phyloP scores from a whole-genome alignment of 176 grass and related monocot species.

The Bonia amplexicaulis region DNA sequence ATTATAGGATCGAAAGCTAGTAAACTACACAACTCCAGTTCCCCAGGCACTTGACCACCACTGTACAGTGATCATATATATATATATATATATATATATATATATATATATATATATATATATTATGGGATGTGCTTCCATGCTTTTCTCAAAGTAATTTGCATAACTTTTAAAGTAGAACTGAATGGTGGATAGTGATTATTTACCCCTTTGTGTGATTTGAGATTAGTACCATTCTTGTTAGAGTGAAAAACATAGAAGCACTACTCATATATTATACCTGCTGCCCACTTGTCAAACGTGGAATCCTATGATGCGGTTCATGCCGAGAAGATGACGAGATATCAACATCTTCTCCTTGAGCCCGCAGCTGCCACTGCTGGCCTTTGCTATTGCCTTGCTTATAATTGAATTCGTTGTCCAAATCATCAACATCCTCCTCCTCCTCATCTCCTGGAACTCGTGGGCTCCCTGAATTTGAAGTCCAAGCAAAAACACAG shows the following conservation, averaged over 20 bases:
- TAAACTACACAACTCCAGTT: not conserved
- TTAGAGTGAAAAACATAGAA: too few relatives aligned
- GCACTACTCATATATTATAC: conserved; percentile 14
- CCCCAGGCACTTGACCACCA: not conserved
- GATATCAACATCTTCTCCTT: conserved; percentile 60
- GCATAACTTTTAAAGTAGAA: too few relatives aligned
- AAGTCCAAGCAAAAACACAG: not conserved
- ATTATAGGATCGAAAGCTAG: not conserved
- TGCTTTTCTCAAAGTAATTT: too few relatives aligned
- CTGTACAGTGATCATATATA: not conserved
- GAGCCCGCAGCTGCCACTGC: conserved; percentile 52
- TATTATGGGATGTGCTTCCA: too few relatives aligned
- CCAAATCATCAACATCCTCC: conserved; percentile 78
- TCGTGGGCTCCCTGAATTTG: conserved; percentile 63
- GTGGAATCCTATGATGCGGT: conserved; percentile 60
- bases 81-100: not conserved
- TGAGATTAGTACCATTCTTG: too few relatives aligned
- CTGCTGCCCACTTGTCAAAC: conserved; percentile 66
- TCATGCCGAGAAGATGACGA: conserved; percentile 70
- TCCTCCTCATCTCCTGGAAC: conserved; percentile 75
- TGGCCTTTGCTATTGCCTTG: conserved; percentile 41
- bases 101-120: accelerated
- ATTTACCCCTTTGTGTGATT: too few relatives aligned
- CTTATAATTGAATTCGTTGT: conserved; percentile 71
- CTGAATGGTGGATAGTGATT: too few relatives aligned